Evolutionary conservation across 164 flowering plant species (phyloP), one percentile per base, ranked within the genome.

Genomic region (Amborella trichopoda): DNA sequence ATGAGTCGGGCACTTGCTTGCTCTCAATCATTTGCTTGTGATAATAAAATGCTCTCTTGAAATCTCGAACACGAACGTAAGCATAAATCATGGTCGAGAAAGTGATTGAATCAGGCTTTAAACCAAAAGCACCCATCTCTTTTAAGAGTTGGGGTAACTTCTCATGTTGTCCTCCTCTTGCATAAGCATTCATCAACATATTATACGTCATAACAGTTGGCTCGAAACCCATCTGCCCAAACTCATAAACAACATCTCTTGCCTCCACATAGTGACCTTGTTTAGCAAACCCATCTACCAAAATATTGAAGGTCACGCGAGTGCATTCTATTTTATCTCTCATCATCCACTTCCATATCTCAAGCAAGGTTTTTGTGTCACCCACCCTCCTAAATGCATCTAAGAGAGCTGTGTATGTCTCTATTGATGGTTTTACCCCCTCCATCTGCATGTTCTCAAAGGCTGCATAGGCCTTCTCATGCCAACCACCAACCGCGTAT

Each of bases 111-210:
- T 90, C 93, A 17, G 98, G 98, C 58, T 80, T 76, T 56, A 90
- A 56, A 45, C 70, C 64, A 18, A 79, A 79, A 50, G 63, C 64
- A 17, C 74, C 66, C 98, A 90, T 90, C 63, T 90, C 98, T 40
- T 81, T 79, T 66, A 86, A 59, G 26, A 86, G 76, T 49, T 83
- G 83, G 3, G 98, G 95, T 67, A 90, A 40, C 70, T 75, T 86
- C 13, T 65, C 64, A 48, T 81, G 75, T 58, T 78, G 86, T 43
- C 91, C 94, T 59, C 95, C 98, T 36, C 95, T 68, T 28, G 91
- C 98, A 69, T 86, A 83, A 26, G 95, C 95, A 68, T 90, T 90
- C 67, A 83, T 81, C 55, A 86, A 67, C 89, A 90, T 86, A 54
- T 90, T 90, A 64, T 81, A 90, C 32, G 94, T 83, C 81, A 86